Percentiles rank a stretch among this genome's conserved stretches.
Evolutionary conservation across 441 rosid genomes (phyloP).

Genomic region (Viola pubescens): DNA sequence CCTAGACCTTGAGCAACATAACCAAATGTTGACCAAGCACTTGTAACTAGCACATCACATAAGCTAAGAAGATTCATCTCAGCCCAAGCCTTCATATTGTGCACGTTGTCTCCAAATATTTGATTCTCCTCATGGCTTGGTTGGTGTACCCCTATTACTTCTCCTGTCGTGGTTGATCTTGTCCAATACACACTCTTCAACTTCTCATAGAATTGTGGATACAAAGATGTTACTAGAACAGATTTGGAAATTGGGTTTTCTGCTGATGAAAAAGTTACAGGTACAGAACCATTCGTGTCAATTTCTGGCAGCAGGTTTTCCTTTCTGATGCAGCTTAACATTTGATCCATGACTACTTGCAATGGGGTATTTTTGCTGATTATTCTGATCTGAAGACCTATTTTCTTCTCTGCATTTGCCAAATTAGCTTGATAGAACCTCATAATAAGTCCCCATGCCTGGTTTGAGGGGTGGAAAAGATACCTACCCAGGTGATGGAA

Average conservation of each 20-base stretch:
- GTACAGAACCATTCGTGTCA: conserved; percentile 6
- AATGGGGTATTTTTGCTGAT: too few species aligned
- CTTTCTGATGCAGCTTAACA: conserved; percentile 28
- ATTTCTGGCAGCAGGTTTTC: conserved; percentile 41
- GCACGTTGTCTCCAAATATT: conserved; percentile 37
- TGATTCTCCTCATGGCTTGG: conserved; percentile 63
- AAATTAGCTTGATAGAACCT: conserved; percentile 2
- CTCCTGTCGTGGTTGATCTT: conserved; percentile 41
- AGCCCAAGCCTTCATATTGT: conserved; percentile 56
- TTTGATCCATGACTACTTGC: conserved; percentile 25
- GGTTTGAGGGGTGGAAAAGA: conserved; percentile 8
- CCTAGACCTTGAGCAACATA: conserved; percentile 69
- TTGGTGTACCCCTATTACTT: conserved; percentile 43
- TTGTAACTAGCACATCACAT: conserved; percentile 46
- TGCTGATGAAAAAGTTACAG: conserved; percentile 19
- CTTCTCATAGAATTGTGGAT: conserved; percentile 39
- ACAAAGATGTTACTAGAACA: conserved; percentile 7
- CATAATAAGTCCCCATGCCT: conserved; percentile 11
- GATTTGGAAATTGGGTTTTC: conserved; percentile 43
- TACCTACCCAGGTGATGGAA: neutral
- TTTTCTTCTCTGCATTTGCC: conserved; percentile 44
- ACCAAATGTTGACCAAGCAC: conserved; percentile 63
- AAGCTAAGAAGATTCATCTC: conserved; percentile 62
- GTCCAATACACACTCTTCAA: conserved; percentile 43
- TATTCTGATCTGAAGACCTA: conserved; percentile 55